Conservation (phyloP, 108 stramenopile species). For the Hondaea fermentalgiana region DNA sequence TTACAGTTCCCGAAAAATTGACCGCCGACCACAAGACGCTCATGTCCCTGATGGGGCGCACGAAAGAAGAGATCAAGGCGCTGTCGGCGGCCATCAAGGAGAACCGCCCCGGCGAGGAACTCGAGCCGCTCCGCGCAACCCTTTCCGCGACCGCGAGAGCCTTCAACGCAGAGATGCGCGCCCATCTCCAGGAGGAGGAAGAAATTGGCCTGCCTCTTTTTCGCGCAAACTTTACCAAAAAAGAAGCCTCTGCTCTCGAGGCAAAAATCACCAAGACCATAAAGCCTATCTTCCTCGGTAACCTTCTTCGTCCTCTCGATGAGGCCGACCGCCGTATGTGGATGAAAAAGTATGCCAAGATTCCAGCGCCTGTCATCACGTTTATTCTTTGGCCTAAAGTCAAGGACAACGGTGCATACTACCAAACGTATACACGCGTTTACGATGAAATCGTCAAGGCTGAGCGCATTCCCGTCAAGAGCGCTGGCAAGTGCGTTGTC, state of each 20-base stretch:
- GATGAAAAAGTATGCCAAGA: neutral
- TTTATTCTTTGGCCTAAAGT: neutral
- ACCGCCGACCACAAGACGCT: neutral
- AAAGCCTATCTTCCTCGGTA: neutral
- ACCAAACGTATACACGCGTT: neutral
- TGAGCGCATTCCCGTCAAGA: neutral
- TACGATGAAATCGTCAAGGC: neutral
- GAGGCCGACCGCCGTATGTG: neutral
- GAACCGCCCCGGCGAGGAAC: neutral
- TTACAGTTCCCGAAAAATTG: neutral
- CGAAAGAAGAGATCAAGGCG: neutral
- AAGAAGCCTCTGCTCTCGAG: neutral
- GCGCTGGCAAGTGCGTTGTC: neutral
- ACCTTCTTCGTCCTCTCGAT: neutral
- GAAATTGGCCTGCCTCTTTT: constrained; percentile 5
- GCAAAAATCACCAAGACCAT: neutral
- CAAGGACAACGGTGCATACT: neutral
- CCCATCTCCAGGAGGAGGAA: neutral
- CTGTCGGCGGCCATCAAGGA: neutral
- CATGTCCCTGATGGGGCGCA: neutral
- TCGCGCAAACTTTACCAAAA: neutral
- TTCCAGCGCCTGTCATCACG: neutral
- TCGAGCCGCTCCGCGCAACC: neutral
- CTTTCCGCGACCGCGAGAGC: neutral
- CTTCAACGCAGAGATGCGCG: neutral